These are phyloP conservation scores for Wickerhamomyces chambardii DNA, from an alignment of 805 yeast species.

Conservation along the genomic window DNA sequence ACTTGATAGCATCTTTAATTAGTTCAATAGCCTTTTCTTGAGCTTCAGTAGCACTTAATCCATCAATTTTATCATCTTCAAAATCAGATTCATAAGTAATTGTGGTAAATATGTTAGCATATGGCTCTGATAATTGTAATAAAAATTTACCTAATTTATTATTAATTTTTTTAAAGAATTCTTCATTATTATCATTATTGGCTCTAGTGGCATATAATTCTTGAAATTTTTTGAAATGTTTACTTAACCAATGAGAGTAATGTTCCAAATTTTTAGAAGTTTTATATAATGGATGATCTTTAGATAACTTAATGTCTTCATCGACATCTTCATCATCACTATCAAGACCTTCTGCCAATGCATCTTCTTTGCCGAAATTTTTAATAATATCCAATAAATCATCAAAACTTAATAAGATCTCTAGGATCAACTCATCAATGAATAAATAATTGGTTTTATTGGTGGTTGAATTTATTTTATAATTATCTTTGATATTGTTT, in stretches of 20 bases:
- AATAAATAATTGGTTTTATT: conserved; percentile 18
- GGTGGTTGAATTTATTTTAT: not conserved
- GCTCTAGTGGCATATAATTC: conserved; percentile 8
- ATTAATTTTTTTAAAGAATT: conserved; percentile 29
- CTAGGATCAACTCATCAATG: conserved; percentile 34
- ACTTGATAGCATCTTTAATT: conserved; percentile 44
- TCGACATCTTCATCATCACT: conserved; percentile 39
- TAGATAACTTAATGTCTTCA: conserved; percentile 9
- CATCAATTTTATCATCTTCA: conserved; percentile 22
- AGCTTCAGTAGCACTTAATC: conserved; percentile 27
- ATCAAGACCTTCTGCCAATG: conserved; percentile 50
- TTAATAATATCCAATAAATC: conserved; percentile 62
- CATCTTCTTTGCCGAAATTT: conserved; percentile 48
- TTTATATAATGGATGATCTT: conserved; percentile 45
- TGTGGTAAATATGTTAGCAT: conserved; percentile 43
- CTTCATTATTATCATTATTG: not conserved
- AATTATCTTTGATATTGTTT: conserved; percentile 4
- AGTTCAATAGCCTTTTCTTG: conserved; percentile 38
- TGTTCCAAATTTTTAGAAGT: conserved; percentile 25
- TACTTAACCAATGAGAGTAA: conserved; percentile 41
- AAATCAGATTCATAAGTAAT: conserved; percentile 49
- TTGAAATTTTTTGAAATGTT: conserved; percentile 16
- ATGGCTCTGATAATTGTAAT: conserved; percentile 56
- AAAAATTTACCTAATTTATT: conserved; percentile 53
- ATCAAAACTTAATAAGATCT: conserved; percentile 48